phyloP scores from a whole-genome alignment of 2,329 filamentous ascomycete genomes.

The Colletotrichum lupini region DNA sequence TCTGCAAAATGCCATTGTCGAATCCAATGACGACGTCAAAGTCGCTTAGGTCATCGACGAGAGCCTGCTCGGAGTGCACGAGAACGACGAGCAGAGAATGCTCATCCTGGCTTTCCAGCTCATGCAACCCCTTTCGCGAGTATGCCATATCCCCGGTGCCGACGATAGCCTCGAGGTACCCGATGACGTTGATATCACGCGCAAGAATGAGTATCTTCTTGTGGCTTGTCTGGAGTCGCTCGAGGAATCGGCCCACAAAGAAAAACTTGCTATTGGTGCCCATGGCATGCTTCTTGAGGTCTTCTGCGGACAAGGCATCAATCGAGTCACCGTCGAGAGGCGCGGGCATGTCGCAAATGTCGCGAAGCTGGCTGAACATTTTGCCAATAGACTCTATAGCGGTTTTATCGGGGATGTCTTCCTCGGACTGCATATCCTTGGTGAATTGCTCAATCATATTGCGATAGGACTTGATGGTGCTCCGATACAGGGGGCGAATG shows the following conservation, averaged over 20 bases:
- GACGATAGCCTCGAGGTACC: constrained; percentile 63
- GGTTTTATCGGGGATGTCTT: constrained; percentile 39
- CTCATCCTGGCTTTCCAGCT: constrained; percentile 45
- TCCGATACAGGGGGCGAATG: constrained; percentile 62
- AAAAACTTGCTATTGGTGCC: constrained; percentile 70
- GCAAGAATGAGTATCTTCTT: constrained; percentile 65
- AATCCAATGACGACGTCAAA: constrained; percentile 66
- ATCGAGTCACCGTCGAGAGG: constrained; percentile 58
- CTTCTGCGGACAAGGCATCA: constrained; percentile 49
- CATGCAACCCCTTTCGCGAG: constrained; percentile 45
- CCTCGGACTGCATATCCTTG: constrained; percentile 13
- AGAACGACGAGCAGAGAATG: constrained; percentile 53
- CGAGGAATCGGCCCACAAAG: constrained; percentile 67
- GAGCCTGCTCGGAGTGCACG: constrained; percentile 51
- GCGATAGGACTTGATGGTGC: constrained; percentile 57
- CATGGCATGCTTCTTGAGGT: constrained; percentile 63
- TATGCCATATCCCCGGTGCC: constrained; percentile 51
- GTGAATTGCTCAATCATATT: constrained; percentile 58
- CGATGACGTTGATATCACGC: constrained; percentile 59
- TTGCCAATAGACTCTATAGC: constrained; percentile 58
- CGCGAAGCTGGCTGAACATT: constrained; percentile 62
- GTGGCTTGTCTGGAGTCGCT: constrained; percentile 53
- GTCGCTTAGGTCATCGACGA: constrained; percentile 49
- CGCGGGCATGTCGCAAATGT: constrained; percentile 68
- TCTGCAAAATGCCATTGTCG: constrained; percentile 60